Evolutionary conservation across 495 filamentous ascomycete species (phyloP), one percentile per base, ranked within the genome.

Genomic region (Aspergillus biplanus): DNA sequence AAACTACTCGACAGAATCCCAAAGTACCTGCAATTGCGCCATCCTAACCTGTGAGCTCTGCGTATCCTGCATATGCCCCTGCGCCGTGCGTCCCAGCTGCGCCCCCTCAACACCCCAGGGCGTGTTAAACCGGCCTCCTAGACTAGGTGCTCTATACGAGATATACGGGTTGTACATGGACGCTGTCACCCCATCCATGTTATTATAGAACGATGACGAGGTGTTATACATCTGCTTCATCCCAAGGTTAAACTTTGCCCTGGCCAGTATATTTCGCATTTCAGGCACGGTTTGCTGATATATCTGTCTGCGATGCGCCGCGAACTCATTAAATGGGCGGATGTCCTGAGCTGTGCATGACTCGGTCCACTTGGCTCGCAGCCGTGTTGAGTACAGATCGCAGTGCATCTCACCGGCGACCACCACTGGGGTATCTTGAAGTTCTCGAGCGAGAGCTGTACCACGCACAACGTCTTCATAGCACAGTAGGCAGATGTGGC

Each of bases 101-200:
- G 55, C 55, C 37, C 55, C 55, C 55, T 58, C 55, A 31, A 58
- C 55, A 9, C 55, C 55, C 55, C 55, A 58, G 5, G 35, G 55
- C 21, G 55, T 58, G 5, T 46, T 7, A 58, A 58, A 58, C 35
- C 34, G 3, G 1, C 27, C 15, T 5, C 35, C 21, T 0, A 58
- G 15, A 1, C 55, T 35, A 2, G 55, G 5, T 13, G 34, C 55
- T 7, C 34, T 21, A 46, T 58, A 58, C 42, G 39, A 13, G 8
- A 44, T 2, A 44, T 12, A 15, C 8, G 39, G 39, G 39, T 11
- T 12, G n/a, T 44, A 44, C 39, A 11, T 44, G 11, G 8, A 44
- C 39, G 39, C 39, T 4, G 5, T 12, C 39, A 44, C 2, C 39
- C 39, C 39, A 2, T 44, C 8, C 39, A 44, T 44, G 8, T 44